These are phyloP conservation scores for Sclerotinia glacialis DNA, from an alignment of 2,329 filamentous ascomycete species.

Conservation along the genomic window DNA sequence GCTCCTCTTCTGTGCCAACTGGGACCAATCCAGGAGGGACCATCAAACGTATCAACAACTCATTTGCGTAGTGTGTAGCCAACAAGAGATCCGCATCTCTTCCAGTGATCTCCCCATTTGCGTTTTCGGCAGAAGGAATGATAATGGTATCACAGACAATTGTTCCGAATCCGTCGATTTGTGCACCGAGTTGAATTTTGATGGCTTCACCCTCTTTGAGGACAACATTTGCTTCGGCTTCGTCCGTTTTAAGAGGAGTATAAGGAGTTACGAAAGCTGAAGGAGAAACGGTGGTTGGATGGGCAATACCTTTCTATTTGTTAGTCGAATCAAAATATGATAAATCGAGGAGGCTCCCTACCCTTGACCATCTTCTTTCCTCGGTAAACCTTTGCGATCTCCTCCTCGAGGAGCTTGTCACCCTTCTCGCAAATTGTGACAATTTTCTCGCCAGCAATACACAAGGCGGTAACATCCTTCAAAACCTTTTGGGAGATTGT, in stretches of 20 bases:
- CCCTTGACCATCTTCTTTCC: slow-evolving; percentile 97
- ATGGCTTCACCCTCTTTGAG: slow-evolving; percentile 83
- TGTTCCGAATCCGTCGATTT: slow-evolving; percentile 95
- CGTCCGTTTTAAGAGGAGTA: slow-evolving; percentile 84
- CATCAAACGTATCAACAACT: slow-evolving; percentile 87
- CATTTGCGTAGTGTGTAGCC: slow-evolving; percentile 92
- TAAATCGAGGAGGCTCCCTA: slow-evolving; percentile 38
- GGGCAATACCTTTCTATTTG: slow-evolving; percentile 67
- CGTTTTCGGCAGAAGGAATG: slow-evolving; percentile 60
- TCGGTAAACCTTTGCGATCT: slow-evolving; percentile 93
- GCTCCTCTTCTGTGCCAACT: slow-evolving; percentile 85
- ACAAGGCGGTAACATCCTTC: slow-evolving; percentile 71
- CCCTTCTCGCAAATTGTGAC: slow-evolving; percentile 93
- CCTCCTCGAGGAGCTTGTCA: slow-evolving; percentile 90
- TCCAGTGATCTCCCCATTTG: slow-evolving; percentile 65
- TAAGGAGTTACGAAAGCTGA: slow-evolving; percentile 94
- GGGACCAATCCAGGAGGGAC: slow-evolving; percentile 84
- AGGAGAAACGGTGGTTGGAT: slow-evolving; percentile 93
- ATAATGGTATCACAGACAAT: slow-evolving; percentile 94
- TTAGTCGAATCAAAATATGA: slow-evolving; percentile 37
- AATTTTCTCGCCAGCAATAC: slow-evolving; percentile 85
- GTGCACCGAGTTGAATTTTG: slow-evolving; percentile 98
- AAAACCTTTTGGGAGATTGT: slow-evolving; percentile 95
- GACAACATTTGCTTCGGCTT: slow-evolving; percentile 74
- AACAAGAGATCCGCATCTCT: slow-evolving; percentile 83